A percentile compares a stretch with the other conserved stretches of the same genome.
phyloP scores from a whole-genome alignment of 1,139 yeast genomes.

The Saccharomyces pastorianus region DNA sequence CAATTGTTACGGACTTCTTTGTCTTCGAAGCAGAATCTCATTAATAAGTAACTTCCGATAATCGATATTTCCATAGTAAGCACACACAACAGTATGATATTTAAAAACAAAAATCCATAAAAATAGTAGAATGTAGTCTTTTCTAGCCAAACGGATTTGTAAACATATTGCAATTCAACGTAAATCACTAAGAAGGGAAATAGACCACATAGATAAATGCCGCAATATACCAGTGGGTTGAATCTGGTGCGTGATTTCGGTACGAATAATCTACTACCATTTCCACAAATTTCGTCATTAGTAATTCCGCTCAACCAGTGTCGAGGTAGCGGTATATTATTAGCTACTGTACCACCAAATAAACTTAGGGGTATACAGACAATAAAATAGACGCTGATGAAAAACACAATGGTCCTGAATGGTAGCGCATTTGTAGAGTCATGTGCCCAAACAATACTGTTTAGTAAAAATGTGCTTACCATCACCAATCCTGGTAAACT shows the following conservation, averaged over 20 bases:
- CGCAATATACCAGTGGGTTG: constrained; percentile 6
- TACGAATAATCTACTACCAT: background rate
- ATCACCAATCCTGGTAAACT: constrained; percentile 52
- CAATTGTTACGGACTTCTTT: constrained; percentile 39
- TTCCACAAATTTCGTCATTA: background rate
- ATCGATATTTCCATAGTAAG: constrained; percentile 70
- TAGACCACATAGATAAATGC: constrained; percentile 8
- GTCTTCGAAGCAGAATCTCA: constrained; percentile 32
- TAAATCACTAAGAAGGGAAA: constrained; percentile 34
- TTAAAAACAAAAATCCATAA: constrained; percentile 68
- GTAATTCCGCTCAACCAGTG: background rate
- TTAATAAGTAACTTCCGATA: constrained; percentile 56
- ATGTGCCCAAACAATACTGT: constrained; percentile 67
- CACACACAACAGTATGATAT: constrained; percentile 50
- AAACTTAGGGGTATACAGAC: constrained; percentile 68
- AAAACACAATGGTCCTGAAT: constrained; percentile 57
- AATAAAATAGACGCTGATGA: constrained; percentile 50
- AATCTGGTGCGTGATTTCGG: background rate
- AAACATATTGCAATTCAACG: constrained; percentile 65
- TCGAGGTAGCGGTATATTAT: constrained; percentile 17
- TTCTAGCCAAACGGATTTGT: constrained; percentile 73
- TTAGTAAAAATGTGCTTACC: constrained; percentile 46
- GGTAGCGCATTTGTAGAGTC: constrained; percentile 74
- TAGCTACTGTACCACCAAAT: constrained; percentile 61
- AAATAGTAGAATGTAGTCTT: constrained; percentile 70